Conservation (phyloP, 805 yeast species). For the Scheffersomyces spartinae region DNA sequence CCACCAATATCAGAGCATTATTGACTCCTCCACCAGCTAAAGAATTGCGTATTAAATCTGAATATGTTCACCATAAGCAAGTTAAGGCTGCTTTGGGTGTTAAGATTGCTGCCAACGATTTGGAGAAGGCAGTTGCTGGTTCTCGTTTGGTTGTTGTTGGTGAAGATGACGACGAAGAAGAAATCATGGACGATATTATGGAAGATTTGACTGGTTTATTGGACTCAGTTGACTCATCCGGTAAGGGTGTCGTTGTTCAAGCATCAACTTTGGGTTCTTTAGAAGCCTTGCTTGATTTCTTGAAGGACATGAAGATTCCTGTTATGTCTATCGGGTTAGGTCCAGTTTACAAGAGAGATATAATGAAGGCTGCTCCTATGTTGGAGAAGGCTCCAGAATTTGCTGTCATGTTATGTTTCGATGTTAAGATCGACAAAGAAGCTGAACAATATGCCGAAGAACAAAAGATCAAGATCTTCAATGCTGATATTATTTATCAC, state of each 20-base stretch:
- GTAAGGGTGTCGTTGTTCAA: conserved; percentile 96
- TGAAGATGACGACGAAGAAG: conserved; percentile 96
- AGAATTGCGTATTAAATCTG: conserved; percentile 94
- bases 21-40: conserved; percentile 96
- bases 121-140: conserved; percentile 98
- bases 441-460: conserved; percentile 97
- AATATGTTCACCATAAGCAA: conserved; percentile 91
- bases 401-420: conserved; percentile 98
- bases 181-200: conserved; percentile 96
- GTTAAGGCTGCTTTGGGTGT: conserved; percentile 99
- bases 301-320: conserved; percentile 97
- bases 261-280: conserved; percentile 97
- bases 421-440: conserved; percentile 92
- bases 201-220: conserved; percentile 91
- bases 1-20: conserved; percentile 89
- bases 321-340: conserved; percentile 98
- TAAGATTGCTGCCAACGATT: conserved; percentile 93
- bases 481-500: conserved; percentile 94
- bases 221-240: conserved; percentile 89
- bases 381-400: conserved; percentile 89
- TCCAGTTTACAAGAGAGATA: conserved; percentile 96
- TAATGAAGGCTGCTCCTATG: conserved; percentile 96
- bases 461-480: conserved; percentile 83
- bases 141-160: conserved; percentile 91
- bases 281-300: conserved; percentile 93